A percentile compares a stretch with the other conserved stretches of the same genome.
Evolutionary conservation across 495 filamentous ascomycete genomes (phyloP).

Genomic region (Penicillium steckii): DNA sequence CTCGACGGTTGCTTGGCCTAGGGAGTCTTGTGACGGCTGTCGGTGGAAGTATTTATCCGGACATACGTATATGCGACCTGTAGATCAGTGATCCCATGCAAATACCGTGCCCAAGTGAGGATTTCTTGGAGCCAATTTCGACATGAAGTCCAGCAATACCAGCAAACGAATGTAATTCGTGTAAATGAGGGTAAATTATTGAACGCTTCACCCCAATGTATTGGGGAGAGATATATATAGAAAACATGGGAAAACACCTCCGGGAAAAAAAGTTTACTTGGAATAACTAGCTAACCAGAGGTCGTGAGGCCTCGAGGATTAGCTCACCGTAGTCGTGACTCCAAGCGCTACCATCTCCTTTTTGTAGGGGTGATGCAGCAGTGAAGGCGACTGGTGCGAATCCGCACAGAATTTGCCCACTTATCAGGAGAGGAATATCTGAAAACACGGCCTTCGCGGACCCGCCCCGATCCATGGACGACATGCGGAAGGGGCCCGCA

Average conservation of each 20-base stretch:
- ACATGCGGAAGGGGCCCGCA: slow-evolving; percentile 9
- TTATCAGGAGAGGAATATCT: slow-evolving; percentile 9
- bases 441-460: slow-evolving; percentile 8
- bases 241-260: slow-evolving; percentile 2
- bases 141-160: not conserved
- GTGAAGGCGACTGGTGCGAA: slow-evolving; percentile 11
- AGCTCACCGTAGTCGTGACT: slow-evolving; percentile 14
- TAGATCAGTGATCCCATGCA: not conserved
- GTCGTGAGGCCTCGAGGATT: slow-evolving; percentile 10
- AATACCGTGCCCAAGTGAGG: not conserved
- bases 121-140: not conserved
- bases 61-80: not conserved
- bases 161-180: not conserved
- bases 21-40: not conserved
- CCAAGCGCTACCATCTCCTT: slow-evolving; percentile 10
- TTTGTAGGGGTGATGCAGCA: slow-evolving; percentile 3
- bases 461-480: slow-evolving; percentile 6
- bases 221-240: too few species aligned
- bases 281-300: slow-evolving; percentile 15
- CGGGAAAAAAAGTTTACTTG: slow-evolving; percentile 14
- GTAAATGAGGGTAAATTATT: not conserved
- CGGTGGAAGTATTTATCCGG: not conserved
- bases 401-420: slow-evolving; percentile 13
- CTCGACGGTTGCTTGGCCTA: too few species aligned
- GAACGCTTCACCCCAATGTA: not conserved